These are phyloP conservation scores for Nothomitra cinnamomea DNA, from an alignment of 2,329 filamentous ascomycete genomes.

Conservation along the genomic window DNA sequence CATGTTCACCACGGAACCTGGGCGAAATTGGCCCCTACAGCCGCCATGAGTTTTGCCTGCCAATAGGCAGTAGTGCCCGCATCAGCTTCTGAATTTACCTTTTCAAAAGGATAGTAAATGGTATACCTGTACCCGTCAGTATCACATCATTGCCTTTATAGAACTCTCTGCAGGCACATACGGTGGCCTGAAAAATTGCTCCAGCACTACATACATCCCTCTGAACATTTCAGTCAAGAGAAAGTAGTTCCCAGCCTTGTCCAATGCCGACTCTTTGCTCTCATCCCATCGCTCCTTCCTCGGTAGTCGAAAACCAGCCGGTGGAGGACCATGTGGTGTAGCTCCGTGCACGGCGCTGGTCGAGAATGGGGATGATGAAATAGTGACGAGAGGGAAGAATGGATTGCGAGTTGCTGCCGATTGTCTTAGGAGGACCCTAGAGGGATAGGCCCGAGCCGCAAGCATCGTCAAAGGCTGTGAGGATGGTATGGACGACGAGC, in stretches of 20 bases:
- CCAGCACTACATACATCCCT: conserved; percentile 93
- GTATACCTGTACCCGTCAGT: conserved; percentile 51
- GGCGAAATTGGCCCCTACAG: conserved; percentile 75
- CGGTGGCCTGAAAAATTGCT: conserved; percentile 97
- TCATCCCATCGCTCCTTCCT: conserved; percentile 65
- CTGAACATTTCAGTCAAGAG: conserved; percentile 88
- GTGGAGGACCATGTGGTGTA: conserved; percentile 60
- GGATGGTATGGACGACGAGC: conserved; percentile 12
- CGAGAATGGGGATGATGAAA: conserved; percentile 34
- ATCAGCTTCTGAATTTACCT: conserved; percentile 32
- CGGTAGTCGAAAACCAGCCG: conserved; percentile 63
- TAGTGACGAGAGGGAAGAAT: neutral
- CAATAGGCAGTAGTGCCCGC: neutral
- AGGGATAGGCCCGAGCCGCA: conserved; percentile 19
- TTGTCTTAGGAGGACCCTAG: conserved; percentile 14
- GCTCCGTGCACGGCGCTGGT: conserved; percentile 43
- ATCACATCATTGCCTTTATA: neutral
- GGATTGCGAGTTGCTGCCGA: conserved; percentile 14
- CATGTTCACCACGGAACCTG: conserved; percentile 95
- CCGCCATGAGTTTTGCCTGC: neutral
- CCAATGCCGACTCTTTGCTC: conserved; percentile 56
- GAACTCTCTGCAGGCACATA: conserved; percentile 36
- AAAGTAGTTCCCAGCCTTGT: conserved; percentile 85
- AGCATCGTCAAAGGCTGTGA: conserved; percentile 21
- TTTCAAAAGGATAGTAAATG: conserved; percentile 97